phyloP scores from a whole-genome alignment of 2,329 filamentous ascomycete genomes.

The Sporothrix phasma region DNA sequence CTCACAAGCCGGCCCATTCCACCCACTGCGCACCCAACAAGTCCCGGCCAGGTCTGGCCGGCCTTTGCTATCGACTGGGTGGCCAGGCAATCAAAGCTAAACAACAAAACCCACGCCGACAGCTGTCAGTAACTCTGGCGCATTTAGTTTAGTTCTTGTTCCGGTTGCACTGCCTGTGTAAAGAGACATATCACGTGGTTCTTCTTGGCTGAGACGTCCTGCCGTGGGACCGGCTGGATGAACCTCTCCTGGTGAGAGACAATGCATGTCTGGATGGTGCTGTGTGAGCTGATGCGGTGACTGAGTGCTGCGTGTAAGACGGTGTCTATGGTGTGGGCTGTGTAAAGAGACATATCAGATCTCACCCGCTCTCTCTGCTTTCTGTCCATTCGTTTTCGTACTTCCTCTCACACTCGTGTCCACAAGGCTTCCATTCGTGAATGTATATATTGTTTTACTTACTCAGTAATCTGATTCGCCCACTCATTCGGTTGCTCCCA shows the following conservation, averaged over 20 bases:
- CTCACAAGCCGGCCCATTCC: neutral
- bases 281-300: neutral
- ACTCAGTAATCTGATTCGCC: neutral
- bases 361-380: neutral
- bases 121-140: neutral
- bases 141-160: neutral
- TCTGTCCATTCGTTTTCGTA: neutral
- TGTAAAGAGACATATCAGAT: conserved; percentile 2
- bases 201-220: neutral
- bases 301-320: neutral
- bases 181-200: conserved; percentile 9
- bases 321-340: neutral
- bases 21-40: neutral
- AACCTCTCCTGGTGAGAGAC: neutral
- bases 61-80: neutral
- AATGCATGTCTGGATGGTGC: neutral
- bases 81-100: neutral
- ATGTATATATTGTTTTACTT: neutral
- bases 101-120: neutral
- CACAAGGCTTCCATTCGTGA: neutral
- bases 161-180: neutral
- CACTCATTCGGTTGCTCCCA: neutral
- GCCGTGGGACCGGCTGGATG: neutral
- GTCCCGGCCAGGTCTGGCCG: neutral
- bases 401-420: neutral